Percentiles rank a stretch among this genome's conserved stretches.
phyloP scores from a whole-genome alignment of 176 grass and related monocot genomes.

The Saccharum spontaneum region DNA sequence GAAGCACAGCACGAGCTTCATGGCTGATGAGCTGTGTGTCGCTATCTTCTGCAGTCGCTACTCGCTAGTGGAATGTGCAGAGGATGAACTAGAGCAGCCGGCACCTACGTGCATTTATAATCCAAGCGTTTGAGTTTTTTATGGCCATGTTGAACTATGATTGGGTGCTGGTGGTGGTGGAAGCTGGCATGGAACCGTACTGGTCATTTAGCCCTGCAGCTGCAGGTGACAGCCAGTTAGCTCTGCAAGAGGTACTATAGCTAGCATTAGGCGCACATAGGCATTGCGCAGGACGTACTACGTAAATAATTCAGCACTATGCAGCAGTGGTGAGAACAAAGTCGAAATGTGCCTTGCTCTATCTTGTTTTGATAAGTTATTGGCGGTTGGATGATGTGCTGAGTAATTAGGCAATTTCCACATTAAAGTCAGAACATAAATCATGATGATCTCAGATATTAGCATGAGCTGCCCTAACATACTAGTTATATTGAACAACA shows the following conservation, averaged over 20 bases:
- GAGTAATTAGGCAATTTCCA: too few species aligned
- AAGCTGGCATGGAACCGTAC: background rate
- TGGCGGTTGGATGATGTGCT: too few species aligned
- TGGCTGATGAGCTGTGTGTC: background rate
- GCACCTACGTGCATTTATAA: slow-evolving; percentile 43
- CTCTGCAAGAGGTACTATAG: background rate
- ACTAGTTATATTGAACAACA: too few species aligned
- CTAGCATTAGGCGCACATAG: background rate
- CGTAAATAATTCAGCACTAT: too few species aligned
- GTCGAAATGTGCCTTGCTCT: too few species aligned
- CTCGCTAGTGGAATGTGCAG: background rate
- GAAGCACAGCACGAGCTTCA: slow-evolving; percentile 39
- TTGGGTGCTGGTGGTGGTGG: slow-evolving; percentile 22
- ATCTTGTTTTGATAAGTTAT: too few species aligned
- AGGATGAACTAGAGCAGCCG: background rate
- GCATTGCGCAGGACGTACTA: background rate
- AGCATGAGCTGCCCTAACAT: too few species aligned
- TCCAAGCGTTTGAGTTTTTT: background rate
- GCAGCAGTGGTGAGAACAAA: too few species aligned
- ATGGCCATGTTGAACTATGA: background rate
- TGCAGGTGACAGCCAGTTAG: background rate
- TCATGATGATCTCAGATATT: too few species aligned
- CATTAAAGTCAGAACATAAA: too few species aligned
- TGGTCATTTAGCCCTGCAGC: background rate
- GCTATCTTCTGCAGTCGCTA: background rate